phyloP scores from a whole-genome alignment of 176 grass and related monocot species.

The Oryza meridionalis region DNA sequence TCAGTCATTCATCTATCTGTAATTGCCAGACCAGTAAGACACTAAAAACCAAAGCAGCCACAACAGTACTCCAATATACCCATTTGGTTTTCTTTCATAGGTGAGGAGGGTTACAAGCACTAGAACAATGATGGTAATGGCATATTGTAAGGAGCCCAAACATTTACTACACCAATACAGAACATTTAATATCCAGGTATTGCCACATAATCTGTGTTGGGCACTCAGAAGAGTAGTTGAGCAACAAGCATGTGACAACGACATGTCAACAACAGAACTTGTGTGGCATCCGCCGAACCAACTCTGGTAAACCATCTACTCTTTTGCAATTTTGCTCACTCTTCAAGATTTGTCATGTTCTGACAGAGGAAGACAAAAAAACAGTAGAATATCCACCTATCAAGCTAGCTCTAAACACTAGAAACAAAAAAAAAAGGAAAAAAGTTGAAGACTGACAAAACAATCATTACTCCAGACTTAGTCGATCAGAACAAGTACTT shows the following conservation, averaged over 20 bases:
- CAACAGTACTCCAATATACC: conserved; percentile 1
- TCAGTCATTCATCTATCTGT: conserved; percentile 12
- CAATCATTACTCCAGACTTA: conserved; percentile 8
- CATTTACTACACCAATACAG: background rate
- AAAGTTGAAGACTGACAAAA: conserved; percentile 16
- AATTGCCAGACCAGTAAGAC: conserved; percentile 11
- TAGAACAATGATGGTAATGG: background rate
- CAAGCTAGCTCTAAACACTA: background rate
- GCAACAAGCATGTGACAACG: conserved; percentile 43
- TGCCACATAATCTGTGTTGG: conserved; percentile 28
- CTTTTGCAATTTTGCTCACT: conserved; percentile 41
- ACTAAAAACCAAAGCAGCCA: conserved; percentile 36
- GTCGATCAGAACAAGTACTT: background rate
- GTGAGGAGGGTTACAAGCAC: conserved; percentile 16
- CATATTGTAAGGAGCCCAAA: background rate
- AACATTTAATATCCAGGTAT: conserved; percentile 23
- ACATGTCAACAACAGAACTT: conserved; percentile 53
- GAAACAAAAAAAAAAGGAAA: background rate
- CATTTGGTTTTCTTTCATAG: conserved; percentile 27
- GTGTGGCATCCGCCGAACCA: conserved; percentile 35
- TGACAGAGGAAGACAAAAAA: conserved; percentile 40
- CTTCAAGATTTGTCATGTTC: conserved; percentile 51
- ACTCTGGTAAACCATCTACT: conserved; percentile 53
- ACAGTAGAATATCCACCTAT: conserved; percentile 12
- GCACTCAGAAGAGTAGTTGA: conserved; percentile 34